Percentiles rank a stretch among this genome's conserved stretches.
Conservation (phyloP, 169 alveolate genomes). For the Hammondia hammondi region DNA sequence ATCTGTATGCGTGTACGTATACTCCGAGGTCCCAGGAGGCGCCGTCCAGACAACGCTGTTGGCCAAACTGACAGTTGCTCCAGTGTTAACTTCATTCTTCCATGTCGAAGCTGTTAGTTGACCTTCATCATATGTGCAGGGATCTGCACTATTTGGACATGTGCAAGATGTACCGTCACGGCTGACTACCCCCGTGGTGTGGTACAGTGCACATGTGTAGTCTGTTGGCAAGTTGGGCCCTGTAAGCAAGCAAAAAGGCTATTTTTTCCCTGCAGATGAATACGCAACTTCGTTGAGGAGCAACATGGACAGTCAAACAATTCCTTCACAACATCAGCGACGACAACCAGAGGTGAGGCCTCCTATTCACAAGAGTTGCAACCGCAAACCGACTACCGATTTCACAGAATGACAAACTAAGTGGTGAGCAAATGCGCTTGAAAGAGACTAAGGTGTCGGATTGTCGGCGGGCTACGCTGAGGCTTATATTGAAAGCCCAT, state of each 20-base stretch:
- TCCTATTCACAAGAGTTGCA: too few relatives aligned
- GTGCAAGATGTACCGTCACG: background rate
- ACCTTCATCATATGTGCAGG: background rate
- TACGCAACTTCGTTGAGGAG: too few relatives aligned
- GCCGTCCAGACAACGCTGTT: background rate
- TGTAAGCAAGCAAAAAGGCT: background rate
- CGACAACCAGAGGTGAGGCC: background rate
- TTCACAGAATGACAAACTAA: too few relatives aligned
- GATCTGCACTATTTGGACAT: constrained; percentile 28
- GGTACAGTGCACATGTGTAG: background rate
- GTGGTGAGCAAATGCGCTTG: too few relatives aligned
- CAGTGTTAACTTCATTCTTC: background rate
- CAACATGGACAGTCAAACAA: background rate
- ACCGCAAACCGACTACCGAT: too few relatives aligned
- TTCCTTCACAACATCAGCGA: background rate
- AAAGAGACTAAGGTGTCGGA: too few relatives aligned
- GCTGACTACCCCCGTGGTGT: background rate
- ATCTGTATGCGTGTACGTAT: background rate
- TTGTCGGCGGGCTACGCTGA: too few relatives aligned
- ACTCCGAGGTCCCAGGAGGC: background rate
- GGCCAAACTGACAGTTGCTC: background rate
- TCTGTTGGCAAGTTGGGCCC: background rate
- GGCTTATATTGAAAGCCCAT: too few relatives aligned
- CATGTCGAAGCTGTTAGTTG: background rate
- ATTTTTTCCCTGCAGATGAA: too few relatives aligned